These are phyloP conservation scores for Monosporascus sp. DNA, from an alignment of 2,329 filamentous ascomycete species.

Conservation along the genomic window DNA sequence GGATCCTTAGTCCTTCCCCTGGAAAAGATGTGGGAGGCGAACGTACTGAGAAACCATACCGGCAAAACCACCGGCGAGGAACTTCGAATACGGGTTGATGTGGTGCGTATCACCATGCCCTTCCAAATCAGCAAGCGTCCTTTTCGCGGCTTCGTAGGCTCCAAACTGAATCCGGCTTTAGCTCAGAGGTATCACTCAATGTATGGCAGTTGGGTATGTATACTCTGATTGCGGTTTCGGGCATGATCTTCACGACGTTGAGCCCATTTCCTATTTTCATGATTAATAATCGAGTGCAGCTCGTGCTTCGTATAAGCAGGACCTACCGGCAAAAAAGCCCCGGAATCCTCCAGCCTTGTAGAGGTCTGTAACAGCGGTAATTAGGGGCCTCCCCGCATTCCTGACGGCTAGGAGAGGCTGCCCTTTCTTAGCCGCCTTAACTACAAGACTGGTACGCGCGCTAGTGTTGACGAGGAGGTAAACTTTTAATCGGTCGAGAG, in stretches of 20 bases:
- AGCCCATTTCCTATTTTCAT: conserved; percentile 72
- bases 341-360: conserved; percentile 82
- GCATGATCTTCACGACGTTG: conserved; percentile 97
- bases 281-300: not conserved
- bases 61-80: conserved; percentile 82
- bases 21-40: not conserved
- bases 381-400: conserved; percentile 63
- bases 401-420: conserved; percentile 59
- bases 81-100: conserved; percentile 82
- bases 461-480: conserved; percentile 91
- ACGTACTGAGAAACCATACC: conserved; percentile 88
- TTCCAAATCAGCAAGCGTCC: conserved; percentile 77
- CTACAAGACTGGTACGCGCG: conserved; percentile 48
- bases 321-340: conserved; percentile 86
- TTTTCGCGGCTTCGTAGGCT: conserved; percentile 92
- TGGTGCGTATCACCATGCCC: conserved; percentile 76
- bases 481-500: conserved; percentile 93
- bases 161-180: conserved; percentile 57
- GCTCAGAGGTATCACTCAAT: not conserved
- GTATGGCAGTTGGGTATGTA: conserved; percentile 2
- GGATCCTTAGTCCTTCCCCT: conserved; percentile 16
- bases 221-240: conserved; percentile 89
- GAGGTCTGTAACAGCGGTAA: conserved; percentile 68
- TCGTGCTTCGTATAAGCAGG: not conserved
- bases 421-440: conserved; percentile 65